These are phyloP conservation scores for Taiozyma onychis DNA, from an alignment of 1,139 yeast genomes.

Conservation along the genomic window DNA sequence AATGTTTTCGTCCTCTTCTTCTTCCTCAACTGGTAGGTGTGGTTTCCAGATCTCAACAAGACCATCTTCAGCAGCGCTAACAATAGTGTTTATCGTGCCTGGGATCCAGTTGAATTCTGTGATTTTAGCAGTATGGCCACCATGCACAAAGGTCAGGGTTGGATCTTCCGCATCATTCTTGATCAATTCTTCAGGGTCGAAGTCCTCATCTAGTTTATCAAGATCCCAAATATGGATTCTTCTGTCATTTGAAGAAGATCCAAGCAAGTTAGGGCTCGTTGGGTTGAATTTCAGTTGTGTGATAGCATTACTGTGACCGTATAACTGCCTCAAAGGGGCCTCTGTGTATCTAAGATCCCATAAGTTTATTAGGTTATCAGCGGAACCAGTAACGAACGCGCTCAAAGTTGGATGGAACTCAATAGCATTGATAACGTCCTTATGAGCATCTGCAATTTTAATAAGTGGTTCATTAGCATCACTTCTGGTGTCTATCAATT, in stretches of 20 bases:
- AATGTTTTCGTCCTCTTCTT: slow-evolving; percentile 33
- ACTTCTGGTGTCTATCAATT: slow-evolving; percentile 53
- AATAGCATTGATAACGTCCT: slow-evolving; percentile 49
- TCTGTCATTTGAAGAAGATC: slow-evolving; percentile 60
- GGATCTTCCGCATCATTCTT: slow-evolving; percentile 49
- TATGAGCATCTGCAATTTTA: slow-evolving; percentile 31
- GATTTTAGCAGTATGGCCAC: slow-evolving; percentile 76
- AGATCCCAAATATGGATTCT: slow-evolving; percentile 65
- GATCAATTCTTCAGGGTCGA: slow-evolving; percentile 32
- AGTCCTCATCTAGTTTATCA: slow-evolving; percentile 35
- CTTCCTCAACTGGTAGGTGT: slow-evolving; percentile 40
- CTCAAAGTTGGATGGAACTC: slow-evolving; percentile 52
- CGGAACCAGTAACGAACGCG: slow-evolving; percentile 59
- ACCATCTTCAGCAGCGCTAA: slow-evolving; percentile 77
- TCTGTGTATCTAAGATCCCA: slow-evolving; percentile 56
- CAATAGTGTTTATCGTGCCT: slow-evolving; percentile 62
- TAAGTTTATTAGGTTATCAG: slow-evolving; percentile 43
- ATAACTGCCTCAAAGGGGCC: slow-evolving; percentile 25
- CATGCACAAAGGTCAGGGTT: slow-evolving; percentile 63
- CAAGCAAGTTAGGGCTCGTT: slow-evolving; percentile 47
- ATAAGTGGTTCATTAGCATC: slow-evolving; percentile 17
- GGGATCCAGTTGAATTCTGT: slow-evolving; percentile 75
- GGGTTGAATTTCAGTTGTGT: slow-evolving; percentile 72
- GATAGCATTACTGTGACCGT: slow-evolving; percentile 52
- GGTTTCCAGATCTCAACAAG: slow-evolving; percentile 78